Percentiles rank a stretch among this genome's conserved stretches.
Evolutionary conservation across 257 asterid genomes (phyloP).

Genomic region (Nicotiana paniculata): DNA sequence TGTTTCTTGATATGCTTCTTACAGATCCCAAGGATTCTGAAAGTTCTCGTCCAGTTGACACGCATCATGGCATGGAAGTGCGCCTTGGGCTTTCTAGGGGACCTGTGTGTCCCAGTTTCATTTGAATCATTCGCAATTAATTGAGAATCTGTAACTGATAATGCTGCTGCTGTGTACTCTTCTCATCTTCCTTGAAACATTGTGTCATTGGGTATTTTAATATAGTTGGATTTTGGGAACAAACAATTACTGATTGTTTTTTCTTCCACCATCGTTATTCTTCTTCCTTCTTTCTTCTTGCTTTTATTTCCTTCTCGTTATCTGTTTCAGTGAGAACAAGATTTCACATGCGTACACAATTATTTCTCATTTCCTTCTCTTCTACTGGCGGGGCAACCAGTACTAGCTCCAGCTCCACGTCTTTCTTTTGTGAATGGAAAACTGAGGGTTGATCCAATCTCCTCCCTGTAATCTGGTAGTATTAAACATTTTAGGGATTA

Average conservation of each 20-base stretch:
- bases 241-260: background rate
- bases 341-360: background rate
- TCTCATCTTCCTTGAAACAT: background rate
- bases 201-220: background rate
- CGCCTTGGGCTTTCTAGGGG: slow-evolving; percentile 81
- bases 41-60: slow-evolving; percentile 53
- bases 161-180: slow-evolving; percentile 6
- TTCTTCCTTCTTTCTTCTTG: background rate
- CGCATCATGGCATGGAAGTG: slow-evolving; percentile 97
- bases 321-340: background rate
- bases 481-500: too few relatives aligned
- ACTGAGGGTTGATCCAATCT: background rate
- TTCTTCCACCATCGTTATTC: too few relatives aligned
- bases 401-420: background rate
- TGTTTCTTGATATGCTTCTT: background rate
- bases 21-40: slow-evolving; percentile 96
- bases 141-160: background rate
- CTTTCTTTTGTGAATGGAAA: background rate
- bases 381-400: background rate
- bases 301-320: background rate
- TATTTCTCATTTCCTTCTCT: background rate
- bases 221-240: slow-evolving; percentile 4
- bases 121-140: slow-evolving; percentile 24
- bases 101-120: slow-evolving; percentile 79
- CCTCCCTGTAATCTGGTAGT: background rate